Conservation (phyloP, 306 rosid genomes). For the Sophora flavescens region DNA sequence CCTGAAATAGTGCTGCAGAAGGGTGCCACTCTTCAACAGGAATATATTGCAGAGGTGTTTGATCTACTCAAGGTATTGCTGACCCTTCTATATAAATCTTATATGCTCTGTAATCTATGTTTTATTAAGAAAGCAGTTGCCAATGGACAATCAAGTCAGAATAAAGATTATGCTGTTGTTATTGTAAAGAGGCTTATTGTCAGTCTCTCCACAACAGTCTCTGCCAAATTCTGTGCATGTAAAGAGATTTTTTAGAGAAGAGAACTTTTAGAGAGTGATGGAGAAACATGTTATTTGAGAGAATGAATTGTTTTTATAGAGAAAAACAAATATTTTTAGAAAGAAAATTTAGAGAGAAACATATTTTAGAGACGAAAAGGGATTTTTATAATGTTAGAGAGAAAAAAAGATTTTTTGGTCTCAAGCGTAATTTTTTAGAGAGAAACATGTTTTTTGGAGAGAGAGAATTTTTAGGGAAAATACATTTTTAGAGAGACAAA, state of each 20-base stretch:
- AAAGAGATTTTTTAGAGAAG: background rate
- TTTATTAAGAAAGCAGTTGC: conserved; percentile 21
- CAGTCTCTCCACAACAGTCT: conserved; percentile 17
- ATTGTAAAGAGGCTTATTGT: background rate
- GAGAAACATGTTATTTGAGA: no score
- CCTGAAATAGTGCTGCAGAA: conserved; percentile 99
- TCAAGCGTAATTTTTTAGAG: no score
- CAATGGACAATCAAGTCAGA: conserved; percentile 3
- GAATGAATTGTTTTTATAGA: no score
- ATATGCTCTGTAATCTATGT: conserved; percentile 1
- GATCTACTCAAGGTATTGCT: conserved; percentile 88
- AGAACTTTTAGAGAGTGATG: no score
- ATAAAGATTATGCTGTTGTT: conserved; percentile 22
- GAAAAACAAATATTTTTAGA: no score
- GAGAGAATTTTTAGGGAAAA: no score
- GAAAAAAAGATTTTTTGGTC: no score
- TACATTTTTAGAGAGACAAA: no score
- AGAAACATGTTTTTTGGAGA: no score
- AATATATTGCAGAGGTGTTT: conserved; percentile 91
- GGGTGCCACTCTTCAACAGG: conserved; percentile 96
- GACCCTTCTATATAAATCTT: conserved; percentile 1
- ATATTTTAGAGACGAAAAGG: no score
- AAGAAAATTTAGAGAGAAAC: no score
- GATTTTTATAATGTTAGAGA: no score
- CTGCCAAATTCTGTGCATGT: conserved; percentile 10